These are phyloP conservation scores for Phytophthora megakarya DNA, from an alignment of 352 stramenopile genomes.

Conservation along the genomic window DNA sequence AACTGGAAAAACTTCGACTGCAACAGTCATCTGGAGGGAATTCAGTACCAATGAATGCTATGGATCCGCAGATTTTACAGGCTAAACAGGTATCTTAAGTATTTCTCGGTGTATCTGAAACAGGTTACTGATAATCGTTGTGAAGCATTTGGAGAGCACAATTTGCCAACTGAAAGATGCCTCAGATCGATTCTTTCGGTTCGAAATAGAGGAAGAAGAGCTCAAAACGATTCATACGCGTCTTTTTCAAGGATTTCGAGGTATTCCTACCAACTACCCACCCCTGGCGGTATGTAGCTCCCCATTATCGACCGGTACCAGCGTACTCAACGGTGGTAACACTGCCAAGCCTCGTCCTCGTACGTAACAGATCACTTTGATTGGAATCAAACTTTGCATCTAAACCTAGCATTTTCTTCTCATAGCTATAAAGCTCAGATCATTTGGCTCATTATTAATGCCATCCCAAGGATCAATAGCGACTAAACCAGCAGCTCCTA, in stretches of 20 bases:
- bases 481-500: slow-evolving; percentile 23
- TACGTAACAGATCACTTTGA: slow-evolving; percentile 23
- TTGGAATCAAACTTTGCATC: background rate
- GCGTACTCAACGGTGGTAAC: background rate
- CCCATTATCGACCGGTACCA: slow-evolving; percentile 13
- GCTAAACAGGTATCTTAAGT: slow-evolving; percentile 33
- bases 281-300: slow-evolving; percentile 19
- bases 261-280: slow-evolving; percentile 7
- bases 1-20: slow-evolving; percentile 53
- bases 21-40: slow-evolving; percentile 16
- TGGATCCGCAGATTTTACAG: slow-evolving; percentile 35
- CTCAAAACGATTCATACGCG: slow-evolving; percentile 73
- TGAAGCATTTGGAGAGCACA: slow-evolving; percentile 67
- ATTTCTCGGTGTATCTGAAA: background rate
- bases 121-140: slow-evolving; percentile 1
- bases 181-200: slow-evolving; percentile 90
- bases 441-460: slow-evolving; percentile 41
- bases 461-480: slow-evolving; percentile 7
- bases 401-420: slow-evolving; percentile 10
- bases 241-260: slow-evolving; percentile 48
- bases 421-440: slow-evolving; percentile 30
- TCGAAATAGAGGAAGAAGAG: slow-evolving; percentile 94
- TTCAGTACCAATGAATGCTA: background rate
- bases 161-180: slow-evolving; percentile 76
- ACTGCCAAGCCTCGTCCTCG: slow-evolving; percentile 32